A percentile compares a stretch with the other conserved stretches of the same genome.
phyloP scores from a whole-genome alignment of 345 rosid genomes.

The Camelina laxa region DNA sequence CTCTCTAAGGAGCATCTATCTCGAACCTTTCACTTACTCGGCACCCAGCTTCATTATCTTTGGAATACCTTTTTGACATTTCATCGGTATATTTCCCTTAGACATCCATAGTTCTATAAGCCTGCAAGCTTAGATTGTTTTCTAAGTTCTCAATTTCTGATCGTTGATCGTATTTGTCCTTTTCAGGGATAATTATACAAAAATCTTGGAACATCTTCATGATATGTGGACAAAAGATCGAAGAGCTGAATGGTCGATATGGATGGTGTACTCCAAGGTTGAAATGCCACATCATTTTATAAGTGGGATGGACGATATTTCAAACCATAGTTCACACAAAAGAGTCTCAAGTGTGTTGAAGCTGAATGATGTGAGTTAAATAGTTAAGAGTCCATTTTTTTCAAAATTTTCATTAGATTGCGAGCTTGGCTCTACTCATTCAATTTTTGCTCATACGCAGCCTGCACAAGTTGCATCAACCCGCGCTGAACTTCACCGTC shows the following conservation, averaged over 20 bases:
- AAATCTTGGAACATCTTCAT: conserved; percentile 66
- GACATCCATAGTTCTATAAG: conserved; percentile 18
- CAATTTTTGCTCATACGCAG: conserved; percentile 50
- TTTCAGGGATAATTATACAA: conserved; percentile 65
- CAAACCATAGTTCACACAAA: conserved; percentile 59
- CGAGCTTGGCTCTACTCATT: conserved; percentile 29
- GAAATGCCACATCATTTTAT: conserved; percentile 98
- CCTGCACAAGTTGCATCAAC: conserved; percentile 83
- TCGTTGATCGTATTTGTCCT: conserved; percentile 31
- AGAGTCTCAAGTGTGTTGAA: conserved; percentile 72
- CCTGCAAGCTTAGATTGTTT: conserved; percentile 2
- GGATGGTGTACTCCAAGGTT: conserved; percentile 97
- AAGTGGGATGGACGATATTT: conserved; percentile 69
- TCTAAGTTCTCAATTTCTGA: neutral
- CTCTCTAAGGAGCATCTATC: conserved; percentile 60
- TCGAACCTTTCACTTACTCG: conserved; percentile 62
- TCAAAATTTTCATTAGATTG: neutral
- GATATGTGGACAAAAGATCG: conserved; percentile 85
- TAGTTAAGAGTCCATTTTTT: conserved; percentile 16
- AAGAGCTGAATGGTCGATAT: conserved; percentile 96
- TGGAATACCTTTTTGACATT: conserved; percentile 82
- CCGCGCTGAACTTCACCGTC: conserved; percentile 97
- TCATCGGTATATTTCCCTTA: conserved; percentile 71
- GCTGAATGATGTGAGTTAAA: conserved; percentile 63
- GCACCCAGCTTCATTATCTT: conserved; percentile 70